A percentile compares a stretch with the other conserved stretches of the same genome.
Evolutionary conservation across 2,329 filamentous ascomycete species (phyloP).

Genomic region (Ophiostoma ulmi): DNA sequence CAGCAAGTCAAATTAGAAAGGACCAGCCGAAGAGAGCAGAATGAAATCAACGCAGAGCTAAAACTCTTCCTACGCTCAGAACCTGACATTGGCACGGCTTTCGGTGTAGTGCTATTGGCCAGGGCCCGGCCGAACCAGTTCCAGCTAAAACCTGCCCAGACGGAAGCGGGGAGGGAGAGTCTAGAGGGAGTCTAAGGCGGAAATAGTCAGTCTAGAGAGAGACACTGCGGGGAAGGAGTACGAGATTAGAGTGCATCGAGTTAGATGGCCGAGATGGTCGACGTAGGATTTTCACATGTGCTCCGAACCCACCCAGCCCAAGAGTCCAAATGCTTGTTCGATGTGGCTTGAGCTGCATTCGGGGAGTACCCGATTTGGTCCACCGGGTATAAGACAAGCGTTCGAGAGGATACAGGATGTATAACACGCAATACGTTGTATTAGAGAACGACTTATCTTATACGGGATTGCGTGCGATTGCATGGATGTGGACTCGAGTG

Average conservation of each 20-base stretch:
- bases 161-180: neutral
- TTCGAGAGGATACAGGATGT: neutral
- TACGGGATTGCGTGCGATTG: too few relatives aligned
- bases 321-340: neutral
- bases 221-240: neutral
- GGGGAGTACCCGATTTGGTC: neutral
- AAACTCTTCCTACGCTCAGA: neutral
- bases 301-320: neutral
- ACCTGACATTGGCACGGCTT: neutral
- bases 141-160: neutral
- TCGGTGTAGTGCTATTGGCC: constrained; percentile 13
- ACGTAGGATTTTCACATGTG: neutral
- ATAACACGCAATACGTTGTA: neutral
- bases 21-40: too few relatives aligned
- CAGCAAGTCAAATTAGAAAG: too few relatives aligned
- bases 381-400: neutral
- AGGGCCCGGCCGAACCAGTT: neutral
- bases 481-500: neutral
- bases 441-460: too few relatives aligned
- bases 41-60: neutral
- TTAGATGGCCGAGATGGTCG: neutral
- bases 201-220: neutral
- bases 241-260: neutral
- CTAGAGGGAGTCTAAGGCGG: neutral
- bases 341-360: neutral